A percentile compares a stretch with the other conserved stretches of the same genome.
phyloP scores from a whole-genome alignment of 768 basidiomycete genomes.

The Kwoniella sp. region DNA sequence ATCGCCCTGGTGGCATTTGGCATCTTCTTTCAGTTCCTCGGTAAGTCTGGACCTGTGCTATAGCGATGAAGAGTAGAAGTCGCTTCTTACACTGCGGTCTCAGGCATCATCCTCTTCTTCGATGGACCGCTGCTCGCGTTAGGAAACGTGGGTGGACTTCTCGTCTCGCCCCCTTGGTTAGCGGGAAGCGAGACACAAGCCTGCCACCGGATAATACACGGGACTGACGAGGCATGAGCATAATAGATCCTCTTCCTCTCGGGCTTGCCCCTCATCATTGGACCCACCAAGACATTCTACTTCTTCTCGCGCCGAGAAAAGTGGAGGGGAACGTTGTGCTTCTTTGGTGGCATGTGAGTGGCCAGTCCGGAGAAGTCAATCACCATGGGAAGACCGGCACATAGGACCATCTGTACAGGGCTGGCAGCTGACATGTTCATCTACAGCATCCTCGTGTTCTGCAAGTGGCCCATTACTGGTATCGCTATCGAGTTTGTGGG shows the following conservation, averaged over 20 bases:
- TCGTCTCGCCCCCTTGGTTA: slow-evolving; percentile 6
- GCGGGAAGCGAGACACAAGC: not conserved
- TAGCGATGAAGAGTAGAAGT: not conserved
- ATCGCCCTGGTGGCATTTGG: slow-evolving; percentile 96
- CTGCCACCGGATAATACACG: not conserved
- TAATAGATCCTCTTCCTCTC: slow-evolving; percentile 83
- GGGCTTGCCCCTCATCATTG: slow-evolving; percentile 93
- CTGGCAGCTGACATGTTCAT: not conserved
- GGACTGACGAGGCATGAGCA: not conserved
- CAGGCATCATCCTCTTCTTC: slow-evolving; percentile 80
- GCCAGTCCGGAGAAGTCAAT: no score
- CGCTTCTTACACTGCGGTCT: not conserved
- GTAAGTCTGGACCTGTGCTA: slow-evolving; percentile 47
- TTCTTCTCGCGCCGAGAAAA: slow-evolving; percentile 97
- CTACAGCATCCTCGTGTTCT: slow-evolving; percentile 76
- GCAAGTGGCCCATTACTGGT: slow-evolving; percentile 92
- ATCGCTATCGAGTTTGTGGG: slow-evolving; percentile 92
- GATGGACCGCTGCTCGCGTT: slow-evolving; percentile 91
- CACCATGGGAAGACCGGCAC: no score
- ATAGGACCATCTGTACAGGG: not conserved
- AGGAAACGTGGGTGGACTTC: slow-evolving; percentile 79
- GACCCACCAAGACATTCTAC: slow-evolving; percentile 89
- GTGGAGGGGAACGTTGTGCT: slow-evolving; percentile 62
- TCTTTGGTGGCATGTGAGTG: slow-evolving; percentile 50
- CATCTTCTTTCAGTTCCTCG: slow-evolving; percentile 89